A percentile compares a stretch with the other conserved stretches of the same genome.
Evolutionary conservation across 2,329 filamentous ascomycete species (phyloP).

Genomic region (Pseudocercospora eumusae): DNA sequence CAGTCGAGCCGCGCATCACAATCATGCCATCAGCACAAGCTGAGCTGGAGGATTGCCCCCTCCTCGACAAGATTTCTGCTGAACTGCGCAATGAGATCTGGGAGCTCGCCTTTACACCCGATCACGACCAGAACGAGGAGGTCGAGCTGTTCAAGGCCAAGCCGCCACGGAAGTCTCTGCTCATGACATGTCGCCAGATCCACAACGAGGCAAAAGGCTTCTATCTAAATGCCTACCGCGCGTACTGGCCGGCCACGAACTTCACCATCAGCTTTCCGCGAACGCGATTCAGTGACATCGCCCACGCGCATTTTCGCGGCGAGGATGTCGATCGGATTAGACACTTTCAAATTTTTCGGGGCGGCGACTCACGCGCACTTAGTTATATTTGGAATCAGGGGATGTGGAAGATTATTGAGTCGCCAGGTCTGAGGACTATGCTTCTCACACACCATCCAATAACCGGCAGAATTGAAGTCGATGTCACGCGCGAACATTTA

Average conservation of each 20-base stretch:
- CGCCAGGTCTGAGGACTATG: too few species aligned
- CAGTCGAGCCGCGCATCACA: neutral
- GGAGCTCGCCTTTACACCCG: conserved; percentile 11
- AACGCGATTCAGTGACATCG: neutral
- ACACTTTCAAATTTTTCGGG: too few species aligned
- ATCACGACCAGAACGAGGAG: neutral
- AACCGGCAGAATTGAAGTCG: too few species aligned
- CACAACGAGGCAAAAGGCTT: conserved; percentile 4
- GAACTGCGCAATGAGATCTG: conserved; percentile 15
- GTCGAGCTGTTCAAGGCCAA: neutral
- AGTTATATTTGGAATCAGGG: too few species aligned
- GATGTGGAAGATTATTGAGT: too few species aligned
- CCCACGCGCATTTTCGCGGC: neutral
- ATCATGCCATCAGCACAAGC: too few species aligned
- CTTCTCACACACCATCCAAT: too few species aligned
- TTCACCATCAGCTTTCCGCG: neutral
- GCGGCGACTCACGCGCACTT: too few species aligned
- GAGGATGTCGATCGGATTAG: neutral
- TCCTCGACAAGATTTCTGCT: conserved; percentile 6
- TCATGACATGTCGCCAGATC: conserved; percentile 5
- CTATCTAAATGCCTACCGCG: conserved; percentile 1
- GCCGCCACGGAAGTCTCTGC: neutral
- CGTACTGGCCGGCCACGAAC: neutral
- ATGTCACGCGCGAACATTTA: too few species aligned
- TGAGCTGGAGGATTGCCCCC: conserved; percentile 6